Evolutionary conservation across 148 eudicot species (phyloP).

Genomic region (Silene latifolia): DNA sequence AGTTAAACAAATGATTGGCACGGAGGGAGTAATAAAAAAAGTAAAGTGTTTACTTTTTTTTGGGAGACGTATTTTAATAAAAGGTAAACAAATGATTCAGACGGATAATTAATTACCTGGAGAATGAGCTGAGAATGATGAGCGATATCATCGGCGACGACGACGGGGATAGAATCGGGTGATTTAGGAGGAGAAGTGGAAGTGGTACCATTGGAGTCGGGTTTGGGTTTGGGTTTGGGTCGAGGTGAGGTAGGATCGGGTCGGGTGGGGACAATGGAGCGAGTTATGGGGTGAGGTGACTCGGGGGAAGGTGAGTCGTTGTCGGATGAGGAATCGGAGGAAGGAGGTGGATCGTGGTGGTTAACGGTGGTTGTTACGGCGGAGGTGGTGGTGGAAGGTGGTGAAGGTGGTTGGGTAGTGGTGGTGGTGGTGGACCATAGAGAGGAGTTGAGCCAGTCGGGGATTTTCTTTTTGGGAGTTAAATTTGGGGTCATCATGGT

Average conservation of each 20-base stretch:
- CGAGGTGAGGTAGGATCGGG: conserved; percentile 24
- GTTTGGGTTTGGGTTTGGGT: conserved; percentile 17
- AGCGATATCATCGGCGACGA: conserved; percentile 48
- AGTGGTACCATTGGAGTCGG: conserved; percentile 35
- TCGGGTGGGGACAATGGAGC: conserved; percentile 20
- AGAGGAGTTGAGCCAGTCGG: conserved; percentile 95
- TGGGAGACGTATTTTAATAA: too few relatives aligned
- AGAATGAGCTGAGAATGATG: conserved; percentile 77
- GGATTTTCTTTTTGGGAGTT: conserved; percentile 35
- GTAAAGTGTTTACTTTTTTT: too few relatives aligned
- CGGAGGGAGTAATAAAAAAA: too few relatives aligned
- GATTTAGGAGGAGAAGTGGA: conserved; percentile 19
- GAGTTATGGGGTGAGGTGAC: background rate
- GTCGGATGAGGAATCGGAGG: conserved; percentile 29
- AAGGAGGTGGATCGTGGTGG: conserved; percentile 19
- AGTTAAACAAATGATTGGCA: too few relatives aligned
- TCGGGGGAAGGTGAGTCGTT: conserved; percentile 28
- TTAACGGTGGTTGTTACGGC: conserved; percentile 3
- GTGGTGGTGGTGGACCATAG: conserved; percentile 64
- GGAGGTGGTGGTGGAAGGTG: conserved; percentile 25
- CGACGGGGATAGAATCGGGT: conserved; percentile 1
- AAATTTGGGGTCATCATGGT: conserved; percentile 45
- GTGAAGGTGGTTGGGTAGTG: conserved; percentile 13
- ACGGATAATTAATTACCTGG: conserved; percentile 52
- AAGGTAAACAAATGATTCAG: too few relatives aligned